A percentile compares a stretch with the other conserved stretches of the same genome.
Conservation (phyloP, 108 stramenopile species). For the Fragilaria crotonensis region DNA sequence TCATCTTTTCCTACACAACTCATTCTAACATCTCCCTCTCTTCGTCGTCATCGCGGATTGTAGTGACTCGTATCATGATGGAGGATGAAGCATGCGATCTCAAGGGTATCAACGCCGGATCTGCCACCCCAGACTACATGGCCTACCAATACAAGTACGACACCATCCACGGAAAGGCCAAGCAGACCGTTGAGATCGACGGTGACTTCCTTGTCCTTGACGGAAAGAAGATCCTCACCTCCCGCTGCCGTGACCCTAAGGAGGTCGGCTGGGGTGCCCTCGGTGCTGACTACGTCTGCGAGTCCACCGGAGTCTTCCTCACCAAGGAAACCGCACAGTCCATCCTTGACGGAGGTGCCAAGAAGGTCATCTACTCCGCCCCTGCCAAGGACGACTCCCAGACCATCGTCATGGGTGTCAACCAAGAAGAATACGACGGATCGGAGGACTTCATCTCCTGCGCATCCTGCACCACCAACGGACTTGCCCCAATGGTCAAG, state of each 20-base stretch:
- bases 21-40: too few relatives aligned
- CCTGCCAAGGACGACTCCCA: constrained; percentile 99
- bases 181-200: constrained; percentile 94
- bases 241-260: constrained; percentile 94
- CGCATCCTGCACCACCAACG: constrained; percentile 99
- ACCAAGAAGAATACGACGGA: constrained; percentile 89
- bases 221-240: constrained; percentile 90
- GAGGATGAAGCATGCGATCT: constrained; percentile 85
- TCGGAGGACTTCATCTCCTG: constrained; percentile 96
- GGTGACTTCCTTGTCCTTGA: constrained; percentile 96
- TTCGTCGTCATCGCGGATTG: too few relatives aligned
- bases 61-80: constrained; percentile 97
- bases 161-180: constrained; percentile 97
- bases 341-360: constrained; percentile 97
- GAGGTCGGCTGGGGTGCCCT: constrained; percentile 93
- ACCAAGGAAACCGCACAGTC: constrained; percentile 92
- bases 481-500: constrained; percentile 98
- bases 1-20: too few relatives aligned
- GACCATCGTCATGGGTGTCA: constrained; percentile 99
- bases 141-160: constrained; percentile 99
- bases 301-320: constrained; percentile 99
- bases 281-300: constrained; percentile 97
- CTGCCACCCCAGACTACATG: constrained; percentile 97
- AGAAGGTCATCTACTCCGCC: constrained; percentile 99
- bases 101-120: constrained; percentile 95